A percentile compares a stretch with the other conserved stretches of the same genome.
Conservation (phyloP, 768 basidiomycete species). For the Lactarius hengduanensis region DNA sequence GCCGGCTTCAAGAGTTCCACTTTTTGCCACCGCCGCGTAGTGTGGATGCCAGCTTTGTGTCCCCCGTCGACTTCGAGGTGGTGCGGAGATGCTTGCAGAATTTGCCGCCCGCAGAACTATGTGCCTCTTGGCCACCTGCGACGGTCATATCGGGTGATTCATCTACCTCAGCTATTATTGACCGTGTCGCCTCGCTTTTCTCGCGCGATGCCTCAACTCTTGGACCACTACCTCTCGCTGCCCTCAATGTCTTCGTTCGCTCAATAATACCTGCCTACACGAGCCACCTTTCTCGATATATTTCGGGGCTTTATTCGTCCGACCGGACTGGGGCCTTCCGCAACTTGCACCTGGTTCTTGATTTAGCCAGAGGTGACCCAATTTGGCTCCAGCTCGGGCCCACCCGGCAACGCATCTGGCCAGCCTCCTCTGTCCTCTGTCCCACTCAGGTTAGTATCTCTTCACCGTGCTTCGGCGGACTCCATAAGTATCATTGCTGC, state of each 20-base stretch:
- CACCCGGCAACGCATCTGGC: slow-evolving; percentile 16
- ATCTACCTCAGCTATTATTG: slow-evolving; percentile 13
- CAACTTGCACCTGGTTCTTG: slow-evolving; percentile 20
- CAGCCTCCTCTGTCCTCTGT: slow-evolving; percentile 6
- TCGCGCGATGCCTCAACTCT: slow-evolving; percentile 7
- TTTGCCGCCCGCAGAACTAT: neutral
- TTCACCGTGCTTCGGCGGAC: neutral
- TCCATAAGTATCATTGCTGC: slow-evolving; percentile 2
- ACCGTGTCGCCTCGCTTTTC: slow-evolving; percentile 13
- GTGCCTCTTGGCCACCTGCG: slow-evolving; percentile 6
- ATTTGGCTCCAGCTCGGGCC: slow-evolving; percentile 18
- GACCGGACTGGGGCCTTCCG: slow-evolving; percentile 12
- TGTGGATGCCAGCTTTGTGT: neutral
- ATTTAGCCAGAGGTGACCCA: neutral
- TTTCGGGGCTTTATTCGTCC: slow-evolving; percentile 20
- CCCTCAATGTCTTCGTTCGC: slow-evolving; percentile 16
- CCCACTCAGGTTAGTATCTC: slow-evolving; percentile 29
- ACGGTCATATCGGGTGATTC: slow-evolving; percentile 13
- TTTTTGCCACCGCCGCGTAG: slow-evolving; percentile 9
- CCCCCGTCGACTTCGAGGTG: slow-evolving; percentile 22
- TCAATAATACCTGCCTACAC: slow-evolving; percentile 24
- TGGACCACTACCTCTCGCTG: neutral
- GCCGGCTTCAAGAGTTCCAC: slow-evolving; percentile 21
- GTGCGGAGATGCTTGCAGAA: slow-evolving; percentile 20
- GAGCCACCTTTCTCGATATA: slow-evolving; percentile 13